Base-by-base conservation (phyloP, 2,329 filamentous ascomycete species). In the Aspergillus novofumigatus region DNA sequence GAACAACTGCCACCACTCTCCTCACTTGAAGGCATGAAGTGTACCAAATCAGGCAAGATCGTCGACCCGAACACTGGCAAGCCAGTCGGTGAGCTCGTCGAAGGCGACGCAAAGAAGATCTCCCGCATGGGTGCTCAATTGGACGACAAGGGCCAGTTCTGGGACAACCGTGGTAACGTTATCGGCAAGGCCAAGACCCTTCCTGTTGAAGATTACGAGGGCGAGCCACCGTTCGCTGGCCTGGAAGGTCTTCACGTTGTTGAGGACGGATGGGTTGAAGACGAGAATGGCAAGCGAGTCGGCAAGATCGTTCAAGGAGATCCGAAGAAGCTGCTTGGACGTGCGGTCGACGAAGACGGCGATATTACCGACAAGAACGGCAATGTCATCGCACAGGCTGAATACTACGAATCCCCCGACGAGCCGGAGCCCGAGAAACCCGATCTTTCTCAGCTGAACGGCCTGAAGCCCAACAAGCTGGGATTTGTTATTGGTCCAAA, bases 91-190 rank as follows among this genome's bases (percentile, higher is more conserved):
- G 81, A 87, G 53, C 71, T 87, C 11, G 72, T 80, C 14, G 83
- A 86, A 60, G 87, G 85, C 60, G 83, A 86, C 20, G 80, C 86
- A 57, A 86, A 86, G 75, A 87, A 86, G 71, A 77, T 86, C 63
- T 65, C 73, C 49, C 73, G 72, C 49, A 60, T 72, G 21, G 76
- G 75, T 9, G 66, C 62, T 21, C 63, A 65, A 17, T 69, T 75
- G 25, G 86, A 88, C 62, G 81, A 80, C 58, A 78, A 86, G 71
- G 85, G 85, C 21, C 85, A 87, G 65, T 83, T 88, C 55, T 78
- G 86, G 66, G 85, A 86, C 68, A 84, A 80, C 69, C 81, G 84
- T 49, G 85, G 85, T 48, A 85, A 86, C 47, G 78, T 88, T 60
- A 80, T 88, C 59, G 86, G 85, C 44, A 82, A 81, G 61, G 83